phyloP scores from a whole-genome alignment of 805 yeast genomes.

The Zygoascus bituminiphila region DNA sequence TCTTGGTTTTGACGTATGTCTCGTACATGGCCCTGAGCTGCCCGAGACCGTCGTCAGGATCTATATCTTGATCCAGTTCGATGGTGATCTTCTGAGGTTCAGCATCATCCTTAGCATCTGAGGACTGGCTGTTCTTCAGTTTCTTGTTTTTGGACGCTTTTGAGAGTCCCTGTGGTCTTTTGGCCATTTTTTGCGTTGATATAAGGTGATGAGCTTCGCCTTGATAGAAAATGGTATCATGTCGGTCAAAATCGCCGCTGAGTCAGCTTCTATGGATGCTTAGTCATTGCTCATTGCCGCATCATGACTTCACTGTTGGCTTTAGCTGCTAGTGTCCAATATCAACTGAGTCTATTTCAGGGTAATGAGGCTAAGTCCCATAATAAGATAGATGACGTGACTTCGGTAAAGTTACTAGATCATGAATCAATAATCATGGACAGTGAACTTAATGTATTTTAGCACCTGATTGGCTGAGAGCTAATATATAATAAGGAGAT shows the following conservation, averaged over 20 bases:
- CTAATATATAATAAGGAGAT: too few relatives aligned
- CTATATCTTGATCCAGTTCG: slow-evolving; percentile 60
- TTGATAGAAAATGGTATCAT: background rate
- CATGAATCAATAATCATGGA: too few relatives aligned
- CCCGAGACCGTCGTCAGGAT: slow-evolving; percentile 69
- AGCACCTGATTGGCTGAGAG: too few relatives aligned
- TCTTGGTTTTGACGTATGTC: slow-evolving; percentile 36
- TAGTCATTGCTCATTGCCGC: too few relatives aligned
- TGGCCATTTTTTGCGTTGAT: slow-evolving; percentile 37
- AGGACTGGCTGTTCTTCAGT: slow-evolving; percentile 25
- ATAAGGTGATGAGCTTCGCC: background rate
- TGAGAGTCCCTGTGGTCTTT: slow-evolving; percentile 60
- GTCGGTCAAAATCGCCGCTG: background rate
- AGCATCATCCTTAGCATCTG: background rate
- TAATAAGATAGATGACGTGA: too few relatives aligned
- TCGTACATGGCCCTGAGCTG: slow-evolving; percentile 69
- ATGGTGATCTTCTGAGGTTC: slow-evolving; percentile 37
- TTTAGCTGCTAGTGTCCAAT: too few relatives aligned
- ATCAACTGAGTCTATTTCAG: too few relatives aligned
- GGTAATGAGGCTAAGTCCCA: too few relatives aligned
- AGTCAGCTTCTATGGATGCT: too few relatives aligned
- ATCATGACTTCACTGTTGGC: too few relatives aligned
- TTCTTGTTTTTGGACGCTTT: slow-evolving; percentile 45
- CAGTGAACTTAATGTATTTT: too few relatives aligned
- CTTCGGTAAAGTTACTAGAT: too few relatives aligned